Evolutionary conservation across 2,329 filamentous ascomycete genomes (phyloP), one percentile per base, ranked within the genome.

Genomic region (Chaetomium olivaceum): DNA sequence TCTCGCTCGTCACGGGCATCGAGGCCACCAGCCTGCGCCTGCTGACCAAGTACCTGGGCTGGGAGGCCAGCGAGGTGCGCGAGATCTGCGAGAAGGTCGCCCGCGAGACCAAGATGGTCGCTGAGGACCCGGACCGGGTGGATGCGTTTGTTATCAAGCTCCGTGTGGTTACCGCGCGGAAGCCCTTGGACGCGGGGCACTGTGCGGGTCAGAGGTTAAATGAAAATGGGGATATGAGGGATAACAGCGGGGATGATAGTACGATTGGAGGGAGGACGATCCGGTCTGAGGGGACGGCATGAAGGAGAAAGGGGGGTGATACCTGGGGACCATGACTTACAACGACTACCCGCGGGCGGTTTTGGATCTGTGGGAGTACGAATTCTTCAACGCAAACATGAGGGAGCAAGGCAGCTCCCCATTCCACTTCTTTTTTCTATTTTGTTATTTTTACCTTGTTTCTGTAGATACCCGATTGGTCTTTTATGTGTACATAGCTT

Each of bases 11-110:
- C 36, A 83, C 85, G 63, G 79, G 80, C 3, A 72, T 85, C 33
- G 84, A 86, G 72, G 79, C 83, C 12, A 73, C 76, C 36, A 80
- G 76, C 50, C 72, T 87, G 67, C 79, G 85, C 39, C 77, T 82
- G 12, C 76, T 87, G 64, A 87, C 83, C 1, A 80, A 79, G 68
- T 77, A 84, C 57, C 80, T 85, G 76, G 81, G 77, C 8, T 87
- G 84, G 83, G 79, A 82, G 25, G 75, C 81, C 0, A 79, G 83
- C 1, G 76, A 80, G 39, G 83, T 83, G 64, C 80, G 81, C 56
- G 73, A 74, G 31, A 76, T 79, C 27, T 85, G 83, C 71, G 80
- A 82, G 62, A 70, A 77, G 59, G 79, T 82, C 5, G 81, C 81
- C 2, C 74, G 78, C 63, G 83, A 86, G 67, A 74, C 85, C 71